A percentile compares a stretch with the other conserved stretches of the same genome.
These are phyloP conservation scores for Saccharomyces pastorianus DNA, from an alignment of 1,139 yeast species.

Conservation along the genomic window DNA sequence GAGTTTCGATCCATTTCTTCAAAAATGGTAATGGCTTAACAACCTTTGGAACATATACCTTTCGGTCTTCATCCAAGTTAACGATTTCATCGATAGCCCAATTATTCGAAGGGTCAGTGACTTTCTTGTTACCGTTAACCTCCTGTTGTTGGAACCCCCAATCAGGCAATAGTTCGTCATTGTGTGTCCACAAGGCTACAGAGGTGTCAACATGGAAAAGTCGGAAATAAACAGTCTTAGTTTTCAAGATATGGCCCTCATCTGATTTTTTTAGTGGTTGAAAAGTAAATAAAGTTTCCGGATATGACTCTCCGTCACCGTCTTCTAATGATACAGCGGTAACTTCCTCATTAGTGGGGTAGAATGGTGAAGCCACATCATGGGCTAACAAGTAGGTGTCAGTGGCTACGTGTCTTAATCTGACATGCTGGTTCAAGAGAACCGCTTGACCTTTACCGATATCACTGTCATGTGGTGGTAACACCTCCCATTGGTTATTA, in stretches of 20 bases:
- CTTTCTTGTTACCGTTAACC: conserved; percentile 86
- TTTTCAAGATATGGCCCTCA: conserved; percentile 47
- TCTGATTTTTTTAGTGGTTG: conserved; percentile 50
- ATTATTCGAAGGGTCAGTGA: conserved; percentile 54
- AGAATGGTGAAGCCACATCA: conserved; percentile 95
- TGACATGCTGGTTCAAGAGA: conserved; percentile 54
- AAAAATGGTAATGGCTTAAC: conserved; percentile 61
- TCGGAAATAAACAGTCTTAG: conserved; percentile 62
- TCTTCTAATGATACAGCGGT: conserved; percentile 50
- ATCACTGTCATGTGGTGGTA: conserved; percentile 51
- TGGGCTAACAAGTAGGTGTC: conserved; percentile 76
- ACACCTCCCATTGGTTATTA: conserved; percentile 80
- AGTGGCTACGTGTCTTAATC: conserved; percentile 77
- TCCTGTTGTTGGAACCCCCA: conserved; percentile 94
- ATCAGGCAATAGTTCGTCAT: conserved; percentile 74
- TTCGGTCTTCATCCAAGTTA: conserved; percentile 56
- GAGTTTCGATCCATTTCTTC: conserved; percentile 84
- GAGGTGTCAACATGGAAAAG: conserved; percentile 76
- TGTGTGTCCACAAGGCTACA: conserved; percentile 94
- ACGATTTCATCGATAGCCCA: conserved; percentile 77
- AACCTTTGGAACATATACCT: conserved; percentile 45
- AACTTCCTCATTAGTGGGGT: conserved; percentile 85
- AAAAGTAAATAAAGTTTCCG: conserved; percentile 74
- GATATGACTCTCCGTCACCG: conserved; percentile 49
- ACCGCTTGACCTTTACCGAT: conserved; percentile 42